A percentile compares a stretch with the other conserved stretches of the same genome.
Evolutionary conservation across 2,329 filamentous ascomycete genomes (phyloP).

Genomic region (Sporothrix protearum): DNA sequence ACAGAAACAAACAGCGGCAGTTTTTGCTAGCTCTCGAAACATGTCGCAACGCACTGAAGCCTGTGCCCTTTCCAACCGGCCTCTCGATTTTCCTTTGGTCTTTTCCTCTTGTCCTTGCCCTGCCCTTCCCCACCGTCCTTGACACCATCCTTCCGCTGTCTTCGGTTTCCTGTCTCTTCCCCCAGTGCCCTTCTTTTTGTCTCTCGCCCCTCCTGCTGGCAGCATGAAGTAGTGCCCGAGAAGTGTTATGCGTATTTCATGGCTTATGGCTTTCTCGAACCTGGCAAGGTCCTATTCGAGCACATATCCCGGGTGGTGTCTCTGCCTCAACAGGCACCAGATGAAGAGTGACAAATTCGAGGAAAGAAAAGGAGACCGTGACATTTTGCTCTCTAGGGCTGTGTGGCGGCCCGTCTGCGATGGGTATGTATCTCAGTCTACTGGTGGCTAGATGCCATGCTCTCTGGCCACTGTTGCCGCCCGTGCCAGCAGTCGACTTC

Average conservation of each 20-base stretch:
- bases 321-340: too few relatives aligned
- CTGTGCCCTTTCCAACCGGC: neutral
- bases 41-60: constrained; percentile 7
- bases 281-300: neutral
- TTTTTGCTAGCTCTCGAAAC: constrained; percentile 23
- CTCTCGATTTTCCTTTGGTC: neutral
- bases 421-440: neutral
- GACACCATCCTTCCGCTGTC: neutral
- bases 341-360: neutral
- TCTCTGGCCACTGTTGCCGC: neutral
- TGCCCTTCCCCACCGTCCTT: neutral
- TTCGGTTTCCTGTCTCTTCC: neutral
- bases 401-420: neutral
- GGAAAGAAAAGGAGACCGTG: neutral
- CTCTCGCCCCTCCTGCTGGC: neutral
- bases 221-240: too few relatives aligned
- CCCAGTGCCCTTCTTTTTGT: too few relatives aligned
- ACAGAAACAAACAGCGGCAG: constrained; percentile 13
- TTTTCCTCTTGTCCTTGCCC: neutral
- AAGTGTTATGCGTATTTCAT: neutral
- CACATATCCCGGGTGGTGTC: neutral
- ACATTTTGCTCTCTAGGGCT: neutral
- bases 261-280: neutral
- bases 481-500: neutral
- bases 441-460: neutral